A percentile compares a stretch with the other conserved stretches of the same genome.
Conservation (phyloP, 495 filamentous ascomycete genomes). For the Daldinia childiae region DNA sequence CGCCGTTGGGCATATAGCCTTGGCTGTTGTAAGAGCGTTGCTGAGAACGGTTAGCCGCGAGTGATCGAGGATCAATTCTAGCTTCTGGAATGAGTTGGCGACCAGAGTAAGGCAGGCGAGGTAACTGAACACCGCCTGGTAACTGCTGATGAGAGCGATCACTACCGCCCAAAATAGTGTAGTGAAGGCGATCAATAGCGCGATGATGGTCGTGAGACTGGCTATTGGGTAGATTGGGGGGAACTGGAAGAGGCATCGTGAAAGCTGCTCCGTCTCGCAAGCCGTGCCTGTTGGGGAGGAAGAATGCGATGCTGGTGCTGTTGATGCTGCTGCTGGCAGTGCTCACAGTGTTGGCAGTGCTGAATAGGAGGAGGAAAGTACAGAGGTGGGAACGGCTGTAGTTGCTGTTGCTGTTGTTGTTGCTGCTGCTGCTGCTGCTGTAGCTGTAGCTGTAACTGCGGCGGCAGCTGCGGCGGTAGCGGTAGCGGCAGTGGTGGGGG, state of each 20-base stretch:
- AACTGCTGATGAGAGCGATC: neutral
- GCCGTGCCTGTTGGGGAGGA: neutral
- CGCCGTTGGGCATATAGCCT: conserved; percentile 66
- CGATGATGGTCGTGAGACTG: conserved; percentile 11
- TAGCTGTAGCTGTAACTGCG: neutral
- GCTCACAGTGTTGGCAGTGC: neutral
- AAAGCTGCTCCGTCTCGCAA: conserved; percentile 9
- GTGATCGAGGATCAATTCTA: conserved; percentile 14
- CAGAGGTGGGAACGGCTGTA: neutral
- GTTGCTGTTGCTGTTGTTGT: neutral
- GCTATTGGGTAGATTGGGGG: neutral
- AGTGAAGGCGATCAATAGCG: neutral
- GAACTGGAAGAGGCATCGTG: neutral
- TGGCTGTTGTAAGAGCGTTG: conserved; percentile 56
- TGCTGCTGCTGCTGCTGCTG: neutral
- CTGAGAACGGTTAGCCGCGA: conserved; percentile 45
- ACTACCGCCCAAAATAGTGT: neutral
- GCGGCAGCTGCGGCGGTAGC: too few species aligned
- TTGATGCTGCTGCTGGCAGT: neutral
- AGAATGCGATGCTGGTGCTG: neutral
- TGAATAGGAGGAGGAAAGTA: neutral
- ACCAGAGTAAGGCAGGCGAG: neutral
- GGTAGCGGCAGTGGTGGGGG: neutral
- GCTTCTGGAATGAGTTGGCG: neutral
- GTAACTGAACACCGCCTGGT: neutral